Percentiles rank a stretch among this genome's conserved stretches.
phyloP scores from a whole-genome alignment of 1,284 basidiomycete species.

The Volvariella surrecta region DNA sequence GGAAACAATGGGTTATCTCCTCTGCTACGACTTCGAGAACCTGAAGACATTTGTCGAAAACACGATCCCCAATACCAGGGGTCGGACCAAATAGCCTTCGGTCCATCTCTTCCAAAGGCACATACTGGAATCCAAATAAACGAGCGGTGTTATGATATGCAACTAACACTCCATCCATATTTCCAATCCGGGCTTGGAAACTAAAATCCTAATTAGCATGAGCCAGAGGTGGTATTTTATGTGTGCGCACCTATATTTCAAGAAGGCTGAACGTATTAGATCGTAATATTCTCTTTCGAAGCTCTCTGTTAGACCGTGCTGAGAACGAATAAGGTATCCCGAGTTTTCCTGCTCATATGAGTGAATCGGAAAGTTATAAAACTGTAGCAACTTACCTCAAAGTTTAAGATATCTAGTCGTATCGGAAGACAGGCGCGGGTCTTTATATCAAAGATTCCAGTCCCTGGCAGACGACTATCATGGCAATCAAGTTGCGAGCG shows the following conservation, averaged over 20 bases:
- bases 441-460: constrained; percentile 94
- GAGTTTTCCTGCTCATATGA: constrained; percentile 55
- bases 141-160: constrained; percentile 90
- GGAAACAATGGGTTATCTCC: constrained; percentile 57
- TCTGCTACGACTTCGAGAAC: constrained; percentile 68
- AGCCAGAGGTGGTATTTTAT: background rate
- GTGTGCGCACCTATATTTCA: constrained; percentile 76
- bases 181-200: constrained; percentile 93
- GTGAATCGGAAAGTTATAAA: constrained; percentile 1
- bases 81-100: constrained; percentile 62
- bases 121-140: constrained; percentile 94
- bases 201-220: constrained; percentile 32
- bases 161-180: constrained; percentile 95
- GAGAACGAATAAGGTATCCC: constrained; percentile 64
- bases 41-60: constrained; percentile 72
- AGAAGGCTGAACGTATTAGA: constrained; percentile 85
- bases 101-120: constrained; percentile 87
- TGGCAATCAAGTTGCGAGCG: constrained; percentile 92
- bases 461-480: constrained; percentile 77
- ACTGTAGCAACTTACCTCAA: constrained; percentile 40
- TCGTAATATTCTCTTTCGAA: constrained; percentile 92
- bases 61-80: constrained; percentile 51
- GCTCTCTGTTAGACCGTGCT: constrained; percentile 59
- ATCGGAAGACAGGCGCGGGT: constrained; percentile 85
- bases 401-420: constrained; percentile 83